phyloP scores from a whole-genome alignment of 441 rosid genomes.

The Breynia disticha region DNA sequence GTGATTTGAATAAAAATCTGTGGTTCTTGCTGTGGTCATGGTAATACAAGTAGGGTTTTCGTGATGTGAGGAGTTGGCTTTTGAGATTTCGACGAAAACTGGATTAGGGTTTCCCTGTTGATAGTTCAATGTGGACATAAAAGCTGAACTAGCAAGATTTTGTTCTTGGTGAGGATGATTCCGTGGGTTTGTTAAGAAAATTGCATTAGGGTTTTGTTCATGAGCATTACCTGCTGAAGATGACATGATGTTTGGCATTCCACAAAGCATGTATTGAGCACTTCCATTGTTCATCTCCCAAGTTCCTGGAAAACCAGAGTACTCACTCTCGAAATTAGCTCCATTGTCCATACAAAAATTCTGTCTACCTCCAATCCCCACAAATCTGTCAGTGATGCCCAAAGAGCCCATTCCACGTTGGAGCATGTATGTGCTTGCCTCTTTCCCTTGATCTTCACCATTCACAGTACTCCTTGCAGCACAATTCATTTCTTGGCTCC shows the following conservation, averaged over 20 bases:
- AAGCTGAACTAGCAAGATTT: constrained; percentile 14
- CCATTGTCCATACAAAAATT: constrained; percentile 13
- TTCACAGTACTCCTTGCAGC: constrained; percentile 2
- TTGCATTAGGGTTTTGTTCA: constrained; percentile 22
- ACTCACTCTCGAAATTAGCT: constrained; percentile 17
- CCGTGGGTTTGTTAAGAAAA: constrained; percentile 16
- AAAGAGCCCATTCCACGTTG: constrained; percentile 32
- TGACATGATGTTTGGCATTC: constrained; percentile 21
- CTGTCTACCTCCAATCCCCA: constrained; percentile 24
- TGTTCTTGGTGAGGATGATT: constrained; percentile 10
- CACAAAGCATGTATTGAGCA: constrained; percentile 11
- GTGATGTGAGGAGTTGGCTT: constrained; percentile 4
- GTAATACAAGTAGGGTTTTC: constrained; percentile 19
- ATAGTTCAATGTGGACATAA: constrained; percentile 13
- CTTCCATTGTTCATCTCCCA: constrained; percentile 22
- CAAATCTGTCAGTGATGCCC: constrained; percentile 41
- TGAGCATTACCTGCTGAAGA: constrained; percentile 23
- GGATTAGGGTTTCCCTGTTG: constrained; percentile 21
- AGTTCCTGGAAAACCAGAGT: constrained; percentile 16
- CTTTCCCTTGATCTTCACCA: constrained; percentile 13
- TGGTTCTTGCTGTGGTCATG: constrained; percentile 8
- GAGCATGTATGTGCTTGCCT: constrained; percentile 15
- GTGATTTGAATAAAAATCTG: constrained; percentile 8
- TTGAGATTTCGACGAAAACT: constrained; percentile 14
- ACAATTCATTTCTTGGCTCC: constrained; percentile 15